Evolutionary conservation across 2,329 filamentous ascomycete genomes (phyloP).

Genomic region (Verticillium albo-atrum): DNA sequence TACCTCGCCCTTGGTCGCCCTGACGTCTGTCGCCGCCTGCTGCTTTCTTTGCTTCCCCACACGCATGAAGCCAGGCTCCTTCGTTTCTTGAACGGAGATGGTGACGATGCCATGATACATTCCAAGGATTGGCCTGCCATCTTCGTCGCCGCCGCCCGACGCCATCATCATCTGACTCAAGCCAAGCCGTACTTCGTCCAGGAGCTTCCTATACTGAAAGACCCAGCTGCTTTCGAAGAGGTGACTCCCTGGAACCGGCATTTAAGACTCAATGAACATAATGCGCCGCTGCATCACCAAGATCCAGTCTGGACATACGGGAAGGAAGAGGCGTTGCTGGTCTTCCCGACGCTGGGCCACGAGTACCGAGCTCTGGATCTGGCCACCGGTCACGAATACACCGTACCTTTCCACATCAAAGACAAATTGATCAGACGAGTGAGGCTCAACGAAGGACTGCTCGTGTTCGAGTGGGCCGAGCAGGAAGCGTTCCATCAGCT

Average conservation of each 20-base stretch:
- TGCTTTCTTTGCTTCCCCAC: constrained; percentile 47
- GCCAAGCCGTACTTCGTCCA: constrained; percentile 34
- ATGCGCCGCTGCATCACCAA: neutral
- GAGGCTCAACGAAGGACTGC: constrained; percentile 45
- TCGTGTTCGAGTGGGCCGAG: constrained; percentile 63
- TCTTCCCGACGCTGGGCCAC: constrained; percentile 37
- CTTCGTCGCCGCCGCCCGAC: constrained; percentile 45
- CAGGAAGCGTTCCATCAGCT: constrained; percentile 43
- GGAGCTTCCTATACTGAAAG: neutral
- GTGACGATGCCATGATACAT: neutral
- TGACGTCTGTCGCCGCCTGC: constrained; percentile 38
- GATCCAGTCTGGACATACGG: constrained; percentile 48
- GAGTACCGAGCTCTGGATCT: constrained; percentile 47
- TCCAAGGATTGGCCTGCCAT: constrained; percentile 30
- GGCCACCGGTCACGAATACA: constrained; percentile 31
- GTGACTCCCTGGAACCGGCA: neutral
- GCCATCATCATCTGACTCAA: constrained; percentile 48
- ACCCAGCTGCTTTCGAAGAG: neutral
- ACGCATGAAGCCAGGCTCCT: constrained; percentile 47
- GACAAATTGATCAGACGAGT: constrained; percentile 50
- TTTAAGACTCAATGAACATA: neutral
- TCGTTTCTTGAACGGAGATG: constrained; percentile 9
- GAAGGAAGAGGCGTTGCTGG: constrained; percentile 46
- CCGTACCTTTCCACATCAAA: constrained; percentile 45
- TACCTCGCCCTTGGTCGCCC: constrained; percentile 43